Conservation (phyloP, 2,329 filamentous ascomycete genomes). For the Ascochyta fabae region DNA sequence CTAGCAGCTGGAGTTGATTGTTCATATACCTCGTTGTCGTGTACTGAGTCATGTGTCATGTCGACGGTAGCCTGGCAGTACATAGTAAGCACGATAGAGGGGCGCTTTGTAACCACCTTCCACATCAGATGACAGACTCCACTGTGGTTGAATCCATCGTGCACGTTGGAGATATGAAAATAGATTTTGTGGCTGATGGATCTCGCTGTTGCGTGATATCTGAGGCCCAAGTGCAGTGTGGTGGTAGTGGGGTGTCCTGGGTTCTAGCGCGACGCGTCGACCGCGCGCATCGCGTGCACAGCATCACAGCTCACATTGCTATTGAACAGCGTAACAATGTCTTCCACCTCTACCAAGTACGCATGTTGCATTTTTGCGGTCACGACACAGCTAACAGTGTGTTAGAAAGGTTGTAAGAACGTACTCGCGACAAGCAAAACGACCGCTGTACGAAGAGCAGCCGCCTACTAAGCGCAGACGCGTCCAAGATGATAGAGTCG, state of each 20-base stretch:
- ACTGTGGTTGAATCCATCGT: not conserved
- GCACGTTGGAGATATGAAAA: too few relatives aligned
- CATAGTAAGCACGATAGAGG: constrained; percentile 1
- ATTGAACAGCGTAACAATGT: constrained; percentile 27
- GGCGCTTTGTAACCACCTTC: constrained; percentile 11
- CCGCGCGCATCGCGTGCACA: constrained; percentile 30
- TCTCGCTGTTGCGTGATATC: not conserved
- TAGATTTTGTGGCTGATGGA: too few relatives aligned
- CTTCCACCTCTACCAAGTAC: constrained; percentile 34
- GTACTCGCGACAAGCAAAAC: constrained; percentile 47
- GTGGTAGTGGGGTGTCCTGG: not conserved
- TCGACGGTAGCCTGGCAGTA: not conserved
- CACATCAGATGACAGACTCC: not conserved
- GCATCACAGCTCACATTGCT: constrained; percentile 13
- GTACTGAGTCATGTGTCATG: not conserved
- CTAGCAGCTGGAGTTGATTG: not conserved
- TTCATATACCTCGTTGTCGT: constrained; percentile 3
- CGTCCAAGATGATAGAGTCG: constrained; percentile 30
- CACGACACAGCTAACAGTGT: constrained; percentile 20
- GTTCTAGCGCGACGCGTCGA: constrained; percentile 29
- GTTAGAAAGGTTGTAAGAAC: constrained; percentile 42
- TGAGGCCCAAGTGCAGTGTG: not conserved
- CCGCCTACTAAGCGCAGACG: constrained; percentile 47
- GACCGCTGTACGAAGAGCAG: constrained; percentile 38
- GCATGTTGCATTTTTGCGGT: not conserved